These are phyloP conservation scores for Suhomyces taliae DNA, from an alignment of 1,139 yeast species.

Conservation along the genomic window DNA sequence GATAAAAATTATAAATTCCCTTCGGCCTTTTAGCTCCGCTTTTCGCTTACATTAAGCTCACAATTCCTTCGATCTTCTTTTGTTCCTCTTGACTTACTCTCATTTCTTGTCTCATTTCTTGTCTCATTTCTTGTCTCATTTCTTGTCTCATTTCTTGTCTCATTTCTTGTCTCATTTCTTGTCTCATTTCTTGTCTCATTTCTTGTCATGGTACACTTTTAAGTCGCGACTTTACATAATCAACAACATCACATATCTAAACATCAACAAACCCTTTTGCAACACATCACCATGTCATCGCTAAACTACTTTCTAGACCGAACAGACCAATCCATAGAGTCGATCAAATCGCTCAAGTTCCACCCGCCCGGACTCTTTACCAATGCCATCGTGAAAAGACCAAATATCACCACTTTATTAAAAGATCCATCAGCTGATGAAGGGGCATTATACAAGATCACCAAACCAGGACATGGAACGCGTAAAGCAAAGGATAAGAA, in stretches of 20 bases:
- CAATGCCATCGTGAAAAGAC: constrained; percentile 56
- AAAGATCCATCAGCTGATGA: constrained; percentile 62
- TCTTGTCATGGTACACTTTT: not conserved
- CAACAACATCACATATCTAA: not conserved
- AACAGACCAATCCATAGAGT: constrained; percentile 18
- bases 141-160: too few relatives aligned
- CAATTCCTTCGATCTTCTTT: too few relatives aligned
- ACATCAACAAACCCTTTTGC: not conserved
- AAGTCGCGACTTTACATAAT: not conserved
- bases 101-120: not conserved
- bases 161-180: not conserved
- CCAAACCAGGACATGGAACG: constrained; percentile 9
- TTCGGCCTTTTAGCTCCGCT: too few relatives aligned
- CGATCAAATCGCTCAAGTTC: constrained; percentile 40
- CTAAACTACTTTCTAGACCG: constrained; percentile 16
- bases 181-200: too few relatives aligned
- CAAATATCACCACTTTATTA: constrained; percentile 57
- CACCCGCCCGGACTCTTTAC: constrained; percentile 62
- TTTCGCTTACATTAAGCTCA: too few relatives aligned
- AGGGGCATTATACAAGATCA: constrained; percentile 47
- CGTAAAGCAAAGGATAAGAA: constrained; percentile 3
- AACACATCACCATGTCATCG: constrained; percentile 10
- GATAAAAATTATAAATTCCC: too few relatives aligned
- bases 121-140: not conserved
- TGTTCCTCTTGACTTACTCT: too few relatives aligned